Evolutionary conservation across 1,284 basidiomycete genomes (phyloP), one percentile per base, ranked within the genome.

Genomic region (Austroboletus novae-zelandiae): DNA sequence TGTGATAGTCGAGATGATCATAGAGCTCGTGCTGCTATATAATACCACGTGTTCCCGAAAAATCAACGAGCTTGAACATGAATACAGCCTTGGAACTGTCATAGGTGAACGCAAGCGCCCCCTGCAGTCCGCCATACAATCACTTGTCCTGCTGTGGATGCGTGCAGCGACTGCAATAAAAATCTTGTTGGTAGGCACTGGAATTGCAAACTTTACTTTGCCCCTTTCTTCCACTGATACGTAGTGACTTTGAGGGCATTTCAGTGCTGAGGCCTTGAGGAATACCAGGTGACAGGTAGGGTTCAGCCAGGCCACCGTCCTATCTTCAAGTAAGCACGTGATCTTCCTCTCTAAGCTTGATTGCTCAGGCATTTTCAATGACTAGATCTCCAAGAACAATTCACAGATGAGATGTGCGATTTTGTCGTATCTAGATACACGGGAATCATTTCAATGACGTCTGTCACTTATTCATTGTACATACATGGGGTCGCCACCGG

Each of bases 1-100:
- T 81, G 64, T 84, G 79, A 68, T 94, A 94, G 54, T 89, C 83
- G 56, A 97, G 84, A 40, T 85, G 86, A 35, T 90, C 81, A 58
- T 95, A 97, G 3, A 98, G 70, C 66, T 97, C 94, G 61, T 98
- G 92, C 57, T 94, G 86, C 96, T 95, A 99, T 40, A 95, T 84
- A 27, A 95, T 80, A 10, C 94, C 94, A 45, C 91, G 74, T 2
- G 89, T 92, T 13, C 92, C 90, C 62, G 75, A 73, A 25, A 95
- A 66, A 68, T 96, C 94, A 3, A 97, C 87, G 42, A 97, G 73
- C 63, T 83, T 83, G 64, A 95, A 83, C 65, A 78, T 78, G 40
- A 84, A 75, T 4, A 78, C 76, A 27, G 79, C 79, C 53, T 75
- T 79, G 3, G 73, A 71, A 51, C 77, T 81, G 66, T 93, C 86